Evolutionary conservation across 768 basidiomycete species (phyloP), one percentile per base, ranked within the genome.

Genomic region (Obba rivulosa): DNA sequence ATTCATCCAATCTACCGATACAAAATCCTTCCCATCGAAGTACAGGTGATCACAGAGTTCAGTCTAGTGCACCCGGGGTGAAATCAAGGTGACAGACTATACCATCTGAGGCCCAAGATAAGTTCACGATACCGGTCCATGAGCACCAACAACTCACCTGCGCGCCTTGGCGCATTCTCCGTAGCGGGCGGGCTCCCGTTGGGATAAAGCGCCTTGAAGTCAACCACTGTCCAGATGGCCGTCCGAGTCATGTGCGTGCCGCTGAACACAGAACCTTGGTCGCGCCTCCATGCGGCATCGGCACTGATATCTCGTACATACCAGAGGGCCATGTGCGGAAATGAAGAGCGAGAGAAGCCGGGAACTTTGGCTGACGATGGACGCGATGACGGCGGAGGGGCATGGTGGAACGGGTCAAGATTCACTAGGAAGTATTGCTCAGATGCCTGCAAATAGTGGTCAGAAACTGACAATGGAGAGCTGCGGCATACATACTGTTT

Each of bases 161-260:
- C 13, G 13, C 28, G 28, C 13, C 28, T 31, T 7, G 28, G 13
- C 13, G 28, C 28, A 31, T 13, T 31, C 28, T 31, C 28, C 28
- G 7, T 31, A 31, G n/a, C 13, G 28, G 28, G 13, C 13, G 13
- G 5, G 7, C 28, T 13, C 28, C 13, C 13, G 28, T 31, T 13
- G 28, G 28, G 13, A 31, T 31, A 31, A 13, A 56, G 50, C 14
- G 49, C 42, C 34, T 22, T 48, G 18, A 53, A 37, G 34, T 60
- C 51, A 54, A 54, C 57, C 23, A 57, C 47, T 21, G 50, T 41
- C 59, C 58, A 60, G 11, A 60, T 31, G 18, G 50, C 46, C 11
- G 59, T 57, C 21, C 38, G 47, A 7, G 52, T 54, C 43, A 60
- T 46, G 24, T 56, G 59, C 41, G 52, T 34, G n/a, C 51, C 55